Base-by-base conservation (phyloP, 805 yeast species). In the Lachancea waltii region DNA sequence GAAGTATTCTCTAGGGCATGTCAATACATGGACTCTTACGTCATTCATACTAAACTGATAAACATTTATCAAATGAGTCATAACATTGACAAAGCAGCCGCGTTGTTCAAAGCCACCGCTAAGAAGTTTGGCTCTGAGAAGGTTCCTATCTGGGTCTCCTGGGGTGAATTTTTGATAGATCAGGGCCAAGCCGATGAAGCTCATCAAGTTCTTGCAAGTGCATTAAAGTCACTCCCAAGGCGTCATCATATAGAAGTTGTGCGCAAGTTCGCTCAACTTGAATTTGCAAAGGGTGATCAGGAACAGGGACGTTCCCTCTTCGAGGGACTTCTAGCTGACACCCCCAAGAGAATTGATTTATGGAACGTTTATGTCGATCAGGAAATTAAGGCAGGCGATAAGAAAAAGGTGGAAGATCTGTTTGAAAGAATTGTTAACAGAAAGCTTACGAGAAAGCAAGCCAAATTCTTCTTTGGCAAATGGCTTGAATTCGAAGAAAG, bases 311-410 rank as follows among this genome's bases (percentile, higher is more conserved):
- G 97, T 58, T 85, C 97, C 1, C 70, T 90, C 49, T 85, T 90
- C 54, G 97, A 90, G 67, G 97, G 97, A 42, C 73, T 90, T 47
- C 62, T 90, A 38, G 75, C 90, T 17, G 92, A 89, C 56, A 90
- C 84, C 33, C 92, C 96, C 38, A 86, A 86, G 70, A 77, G 95
- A 65, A 75, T 85, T 45, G 98, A 90, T 62, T 63, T 90, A 45
- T 90, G 97, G 97, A 89, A 84, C 54, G 95, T 90, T 28, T 90
- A 87, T 63, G 74, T 90, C 47, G 98, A 90, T 61, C 95, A 85
- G 61, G 97, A 90, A 62, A 79, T 85, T 53, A 87, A 85, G 63
- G 56, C 63, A 20, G 75, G 72, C 37, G 81, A 78, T 36, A 79
- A 79, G 62, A 65, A 67, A 48, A 80, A 77, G 60, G 82, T 79